Conservation (phyloP, 805 yeast genomes). For the Candida schatavii region DNA sequence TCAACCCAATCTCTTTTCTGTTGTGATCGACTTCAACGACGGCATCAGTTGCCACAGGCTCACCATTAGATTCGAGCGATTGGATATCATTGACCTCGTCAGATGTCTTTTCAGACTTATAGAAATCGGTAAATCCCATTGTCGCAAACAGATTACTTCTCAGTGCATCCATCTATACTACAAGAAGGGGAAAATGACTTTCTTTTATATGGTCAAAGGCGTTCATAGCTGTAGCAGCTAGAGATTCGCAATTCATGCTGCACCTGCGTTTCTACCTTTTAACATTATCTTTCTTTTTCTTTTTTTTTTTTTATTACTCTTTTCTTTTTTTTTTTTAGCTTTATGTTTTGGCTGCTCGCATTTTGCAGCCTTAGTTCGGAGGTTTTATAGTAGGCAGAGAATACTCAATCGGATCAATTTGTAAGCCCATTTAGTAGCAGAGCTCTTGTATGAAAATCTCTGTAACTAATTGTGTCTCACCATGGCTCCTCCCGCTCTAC, state of each 20-base stretch:
- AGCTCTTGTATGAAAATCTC: too few species aligned
- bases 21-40: constrained; percentile 42
- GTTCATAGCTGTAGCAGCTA: too few species aligned
- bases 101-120: constrained; percentile 3
- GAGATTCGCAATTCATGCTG: not conserved
- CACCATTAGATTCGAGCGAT: not conserved
- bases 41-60: constrained; percentile 2
- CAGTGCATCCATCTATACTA: too few species aligned
- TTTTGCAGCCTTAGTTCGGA: not conserved
- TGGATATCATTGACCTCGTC: not conserved
- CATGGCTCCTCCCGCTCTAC: too few species aligned
- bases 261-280: too few species aligned
- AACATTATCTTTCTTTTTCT: not conserved
- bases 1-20: constrained; percentile 42
- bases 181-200: not conserved
- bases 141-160: not conserved
- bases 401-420: too few species aligned
- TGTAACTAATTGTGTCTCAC: too few species aligned
- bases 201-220: not conserved
- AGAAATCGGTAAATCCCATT: constrained; percentile 4
- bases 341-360: too few species aligned
- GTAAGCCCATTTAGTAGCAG: too few species aligned
- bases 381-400: too few species aligned
- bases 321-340: not conserved
- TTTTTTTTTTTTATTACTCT: not conserved